Percentiles rank a stretch among this genome's conserved stretches.
These are phyloP conservation scores for Leccinellum albellum DNA, from an alignment of 768 basidiomycete genomes.

Conservation along the genomic window DNA sequence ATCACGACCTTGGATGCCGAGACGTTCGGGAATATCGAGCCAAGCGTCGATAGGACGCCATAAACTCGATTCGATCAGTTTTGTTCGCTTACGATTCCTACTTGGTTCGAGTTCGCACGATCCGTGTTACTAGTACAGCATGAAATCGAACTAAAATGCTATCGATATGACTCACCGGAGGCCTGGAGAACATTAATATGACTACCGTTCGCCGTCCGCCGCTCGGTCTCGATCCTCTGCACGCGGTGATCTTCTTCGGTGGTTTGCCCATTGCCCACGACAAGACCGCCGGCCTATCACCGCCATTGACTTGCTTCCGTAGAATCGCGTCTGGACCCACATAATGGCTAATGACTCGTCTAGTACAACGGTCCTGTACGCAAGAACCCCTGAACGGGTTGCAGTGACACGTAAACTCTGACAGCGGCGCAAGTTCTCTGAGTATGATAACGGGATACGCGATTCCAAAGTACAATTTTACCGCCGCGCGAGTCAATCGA, in stretches of 20 bases:
- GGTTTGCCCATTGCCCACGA: slow-evolving; percentile 8
- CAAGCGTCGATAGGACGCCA: slow-evolving; percentile 11
- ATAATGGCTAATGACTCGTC: slow-evolving; percentile 6
- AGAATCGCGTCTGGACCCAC: slow-evolving; percentile 15
- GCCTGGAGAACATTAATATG: slow-evolving; percentile 1
- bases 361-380: slow-evolving; percentile 7
- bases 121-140: slow-evolving; percentile 5
- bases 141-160: slow-evolving; percentile 6
- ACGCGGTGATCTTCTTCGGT: slow-evolving; percentile 20
- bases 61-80: background rate
- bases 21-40: slow-evolving; percentile 4
- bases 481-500: slow-evolving; percentile 24
- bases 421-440: slow-evolving; percentile 25
- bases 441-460: slow-evolving; percentile 11
- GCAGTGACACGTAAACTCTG: slow-evolving; percentile 28
- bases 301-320: slow-evolving; percentile 21
- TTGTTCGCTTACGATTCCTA: slow-evolving; percentile 8
- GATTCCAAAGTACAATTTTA: slow-evolving; percentile 19
- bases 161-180: slow-evolving; percentile 8
- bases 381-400: slow-evolving; percentile 5
- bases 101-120: background rate
- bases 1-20: slow-evolving; percentile 10
- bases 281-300: slow-evolving; percentile 22
- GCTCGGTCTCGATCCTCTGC: slow-evolving; percentile 12
- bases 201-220: slow-evolving; percentile 1